These are phyloP conservation scores for Casuarina glauca DNA, from an alignment of 306 rosid genomes.

Conservation along the genomic window DNA sequence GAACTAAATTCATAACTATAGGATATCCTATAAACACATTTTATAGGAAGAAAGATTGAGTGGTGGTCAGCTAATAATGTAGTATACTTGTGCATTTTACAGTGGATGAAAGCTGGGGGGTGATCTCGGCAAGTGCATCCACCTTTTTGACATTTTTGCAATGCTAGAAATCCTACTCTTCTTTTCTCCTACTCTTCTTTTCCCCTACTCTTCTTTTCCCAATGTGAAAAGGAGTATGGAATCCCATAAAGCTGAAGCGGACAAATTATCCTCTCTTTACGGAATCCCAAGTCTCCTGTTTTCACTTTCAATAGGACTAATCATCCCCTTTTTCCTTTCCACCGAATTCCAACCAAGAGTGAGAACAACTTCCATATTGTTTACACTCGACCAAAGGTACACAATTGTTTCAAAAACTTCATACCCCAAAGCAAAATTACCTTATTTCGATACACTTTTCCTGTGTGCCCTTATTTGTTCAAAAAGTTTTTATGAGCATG, in stretches of 20 bases:
- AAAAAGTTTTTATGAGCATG: no score
- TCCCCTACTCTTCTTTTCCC: slow-evolving; percentile 27
- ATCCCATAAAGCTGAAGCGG: slow-evolving; percentile 43
- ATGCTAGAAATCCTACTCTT: slow-evolving; percentile 12
- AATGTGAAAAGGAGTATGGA: slow-evolving; percentile 30
- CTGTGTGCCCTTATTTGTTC: no score
- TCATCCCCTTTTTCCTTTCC: neutral
- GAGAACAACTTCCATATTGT: neutral
- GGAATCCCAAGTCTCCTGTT: slow-evolving; percentile 21
- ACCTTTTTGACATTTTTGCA: slow-evolving; percentile 52
- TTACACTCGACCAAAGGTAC: neutral
- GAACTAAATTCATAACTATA: no score
- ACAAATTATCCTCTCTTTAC: slow-evolving; percentile 27
- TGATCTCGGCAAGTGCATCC: slow-evolving; percentile 2
- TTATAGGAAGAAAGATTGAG: no score
- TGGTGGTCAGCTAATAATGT: no score
- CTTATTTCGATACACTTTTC: no score
- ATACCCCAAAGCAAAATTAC: no score
- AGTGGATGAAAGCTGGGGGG: neutral
- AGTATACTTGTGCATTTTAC: neutral
- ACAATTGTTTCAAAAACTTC: no score
- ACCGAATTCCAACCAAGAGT: neutral
- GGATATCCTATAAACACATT: no score
- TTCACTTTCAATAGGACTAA: neutral
- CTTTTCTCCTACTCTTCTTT: slow-evolving; percentile 11